phyloP scores from a whole-genome alignment of 495 filamentous ascomycete genomes.

The Penicillium paradoxum region DNA sequence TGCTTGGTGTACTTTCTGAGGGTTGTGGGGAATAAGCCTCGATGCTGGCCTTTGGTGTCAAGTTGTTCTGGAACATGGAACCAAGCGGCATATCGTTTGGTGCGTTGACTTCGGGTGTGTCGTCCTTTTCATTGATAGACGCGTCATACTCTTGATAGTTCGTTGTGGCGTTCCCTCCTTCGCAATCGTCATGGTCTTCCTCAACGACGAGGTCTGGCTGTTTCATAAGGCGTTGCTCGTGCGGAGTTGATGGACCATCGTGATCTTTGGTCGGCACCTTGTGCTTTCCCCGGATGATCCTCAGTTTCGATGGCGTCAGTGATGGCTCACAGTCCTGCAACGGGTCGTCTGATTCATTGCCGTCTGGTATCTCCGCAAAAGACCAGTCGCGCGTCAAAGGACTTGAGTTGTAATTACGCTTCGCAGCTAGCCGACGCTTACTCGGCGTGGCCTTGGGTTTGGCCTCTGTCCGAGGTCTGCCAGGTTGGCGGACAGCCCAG shows the following conservation, averaged over 20 bases:
- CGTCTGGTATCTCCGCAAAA: conserved; percentile 35
- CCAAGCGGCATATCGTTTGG: neutral
- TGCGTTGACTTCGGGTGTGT: neutral
- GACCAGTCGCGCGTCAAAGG: conserved; percentile 42
- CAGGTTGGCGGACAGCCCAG: conserved; percentile 32
- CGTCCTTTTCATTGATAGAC: neutral
- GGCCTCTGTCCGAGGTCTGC: conserved; percentile 22
- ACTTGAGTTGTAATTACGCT: conserved; percentile 32
- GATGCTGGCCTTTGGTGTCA: neutral
- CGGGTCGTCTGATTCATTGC: conserved; percentile 45
- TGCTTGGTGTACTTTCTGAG: conserved; percentile 15
- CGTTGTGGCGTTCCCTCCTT: neutral
- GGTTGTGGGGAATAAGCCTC: neutral
- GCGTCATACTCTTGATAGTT: neutral
- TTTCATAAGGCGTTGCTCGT: neutral
- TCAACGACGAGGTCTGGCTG: neutral
- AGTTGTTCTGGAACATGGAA: neutral
- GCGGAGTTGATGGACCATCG: neutral
- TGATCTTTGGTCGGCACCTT: conserved; percentile 1
- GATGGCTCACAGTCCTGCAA: conserved; percentile 39
- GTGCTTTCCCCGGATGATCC: conserved; percentile 23
- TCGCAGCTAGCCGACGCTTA: conserved; percentile 18
- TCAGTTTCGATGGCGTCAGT: conserved; percentile 22
- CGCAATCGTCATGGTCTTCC: neutral
- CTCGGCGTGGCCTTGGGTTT: conserved; percentile 21